Evolutionary conservation across 2,329 filamentous ascomycete species (phyloP), one percentile per base, ranked within the genome.

Genomic region (Tolypocladium inflatum): DNA sequence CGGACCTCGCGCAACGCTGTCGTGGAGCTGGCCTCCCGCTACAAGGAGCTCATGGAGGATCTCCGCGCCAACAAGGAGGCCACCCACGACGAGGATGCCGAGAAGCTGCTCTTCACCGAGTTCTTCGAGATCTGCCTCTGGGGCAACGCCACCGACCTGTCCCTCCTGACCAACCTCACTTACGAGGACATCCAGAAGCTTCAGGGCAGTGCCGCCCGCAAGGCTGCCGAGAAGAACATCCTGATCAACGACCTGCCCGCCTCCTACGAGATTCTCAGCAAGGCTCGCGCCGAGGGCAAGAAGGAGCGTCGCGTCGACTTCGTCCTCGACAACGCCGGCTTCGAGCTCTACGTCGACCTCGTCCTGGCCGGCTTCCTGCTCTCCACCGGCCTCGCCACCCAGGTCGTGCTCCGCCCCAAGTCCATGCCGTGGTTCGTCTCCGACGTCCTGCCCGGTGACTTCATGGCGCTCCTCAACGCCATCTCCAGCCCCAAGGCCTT

Each of bases 401-500:
- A 85, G 30, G 81, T 99, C 17, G 86, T 97, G 23, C 81, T 99
- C 11, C 92, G 96, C 68, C 92, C 94, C 55, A 99, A 99, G 76
- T 87, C 86, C 26, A 92, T 99, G 59, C 94, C 94, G 1, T 99
- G 94, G 94, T 99, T 97, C 70, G 94, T 99, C 54, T 97, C 91
- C 1, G 94, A 99, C 67, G 94, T 97, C 4, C 74, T 96, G 13
- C 92, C 93, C 0, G 80, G 78, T 45, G 94, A 99, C 74, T 97
- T 97, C 66, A 80, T 79, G 1, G 85, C 87, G n/a, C 81, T 97
- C 2, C 83, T 99, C 55, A 85, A 83, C 62, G 90, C 88, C 5
- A 81, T 99, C n/a, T 83, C 87, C 8, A 81, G 86, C 64, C 90
- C 94, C 1, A 85, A 87, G 64, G 67, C 74, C 13, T 96, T 97